phyloP scores from a whole-genome alignment of 176 grass and related monocot genomes.

The Coix lacrymajobi region DNA sequence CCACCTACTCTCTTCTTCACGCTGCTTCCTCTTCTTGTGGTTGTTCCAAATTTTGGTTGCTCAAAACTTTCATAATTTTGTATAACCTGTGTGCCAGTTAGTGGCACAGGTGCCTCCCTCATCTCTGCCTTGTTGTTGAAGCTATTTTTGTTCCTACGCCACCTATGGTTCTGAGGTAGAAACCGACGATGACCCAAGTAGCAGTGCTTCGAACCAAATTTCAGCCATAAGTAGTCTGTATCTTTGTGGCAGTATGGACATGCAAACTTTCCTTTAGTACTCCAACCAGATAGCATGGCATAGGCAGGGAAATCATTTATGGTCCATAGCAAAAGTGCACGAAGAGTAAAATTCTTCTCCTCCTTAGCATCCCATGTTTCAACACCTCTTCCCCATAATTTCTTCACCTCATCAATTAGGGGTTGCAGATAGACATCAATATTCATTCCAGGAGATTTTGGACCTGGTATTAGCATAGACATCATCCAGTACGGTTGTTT shows the following conservation, averaged over 20 bases:
- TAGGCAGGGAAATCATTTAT: background rate
- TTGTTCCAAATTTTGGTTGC: background rate
- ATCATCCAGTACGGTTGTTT: background rate
- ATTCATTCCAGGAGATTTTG: too few species aligned
- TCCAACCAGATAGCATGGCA: background rate
- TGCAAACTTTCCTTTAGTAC: background rate
- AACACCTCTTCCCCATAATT: too few species aligned
- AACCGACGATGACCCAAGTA: background rate
- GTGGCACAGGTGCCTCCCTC: background rate
- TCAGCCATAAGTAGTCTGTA: background rate
- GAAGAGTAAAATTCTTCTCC: background rate
- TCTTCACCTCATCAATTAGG: too few species aligned
- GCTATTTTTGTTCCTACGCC: background rate
- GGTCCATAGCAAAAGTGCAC: background rate
- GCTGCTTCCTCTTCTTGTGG: too few species aligned
- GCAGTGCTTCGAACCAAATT: background rate
- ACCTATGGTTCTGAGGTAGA: background rate
- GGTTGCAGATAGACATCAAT: too few species aligned
- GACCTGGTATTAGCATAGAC: too few species aligned
- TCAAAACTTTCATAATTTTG: background rate
- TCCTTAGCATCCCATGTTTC: too few species aligned
- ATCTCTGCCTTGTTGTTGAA: background rate
- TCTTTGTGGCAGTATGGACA: background rate
- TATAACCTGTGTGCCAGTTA: background rate
- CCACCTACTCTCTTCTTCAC: too few species aligned